Evolutionary conservation across 2,329 filamentous ascomycete species (phyloP).

Genomic region (Penicillium decumbens): DNA sequence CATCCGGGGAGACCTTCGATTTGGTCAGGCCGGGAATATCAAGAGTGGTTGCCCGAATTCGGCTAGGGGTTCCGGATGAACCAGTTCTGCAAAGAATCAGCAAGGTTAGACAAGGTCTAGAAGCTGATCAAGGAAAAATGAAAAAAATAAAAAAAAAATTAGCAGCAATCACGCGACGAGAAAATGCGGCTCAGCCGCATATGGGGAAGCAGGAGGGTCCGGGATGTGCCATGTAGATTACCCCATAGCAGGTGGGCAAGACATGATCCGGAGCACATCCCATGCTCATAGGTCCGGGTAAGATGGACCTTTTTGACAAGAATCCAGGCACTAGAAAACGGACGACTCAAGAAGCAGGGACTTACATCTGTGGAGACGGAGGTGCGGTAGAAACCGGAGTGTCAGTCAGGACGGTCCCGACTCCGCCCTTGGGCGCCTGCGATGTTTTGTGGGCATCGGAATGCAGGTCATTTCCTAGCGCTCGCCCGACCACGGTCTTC

Average conservation of each 20-base stretch:
- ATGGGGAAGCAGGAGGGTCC: not conserved
- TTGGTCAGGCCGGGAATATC: conserved; percentile 96
- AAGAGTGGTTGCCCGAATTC: conserved; percentile 83
- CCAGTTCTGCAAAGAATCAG: conserved; percentile 18
- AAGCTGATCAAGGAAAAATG: conserved; percentile 8
- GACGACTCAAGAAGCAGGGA: conserved; percentile 25
- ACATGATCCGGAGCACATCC: conserved; percentile 9
- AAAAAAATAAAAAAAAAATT: conserved; percentile 1
- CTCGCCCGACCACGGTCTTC: conserved; percentile 41
- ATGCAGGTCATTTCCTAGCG: conserved; percentile 42
- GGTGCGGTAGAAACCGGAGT: conserved; percentile 61
- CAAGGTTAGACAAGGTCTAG: not conserved
- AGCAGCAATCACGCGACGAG: conserved; percentile 4
- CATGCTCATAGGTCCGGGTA: conserved; percentile 13
- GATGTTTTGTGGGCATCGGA: conserved; percentile 36
- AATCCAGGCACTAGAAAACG: conserved; percentile 4
- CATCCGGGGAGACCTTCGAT: conserved; percentile 92
- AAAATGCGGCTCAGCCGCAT: not conserved
- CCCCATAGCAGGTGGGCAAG: not conserved
- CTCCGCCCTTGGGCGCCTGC: conserved; percentile 42
- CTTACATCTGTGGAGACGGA: conserved; percentile 59
- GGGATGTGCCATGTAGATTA: not conserved
- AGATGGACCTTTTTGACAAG: conserved; percentile 2
- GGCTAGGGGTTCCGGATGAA: conserved; percentile 61
- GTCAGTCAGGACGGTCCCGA: conserved; percentile 56